These are phyloP conservation scores for Hydnum rufescens DNA, from an alignment of 768 basidiomycete genomes.

Conservation along the genomic window DNA sequence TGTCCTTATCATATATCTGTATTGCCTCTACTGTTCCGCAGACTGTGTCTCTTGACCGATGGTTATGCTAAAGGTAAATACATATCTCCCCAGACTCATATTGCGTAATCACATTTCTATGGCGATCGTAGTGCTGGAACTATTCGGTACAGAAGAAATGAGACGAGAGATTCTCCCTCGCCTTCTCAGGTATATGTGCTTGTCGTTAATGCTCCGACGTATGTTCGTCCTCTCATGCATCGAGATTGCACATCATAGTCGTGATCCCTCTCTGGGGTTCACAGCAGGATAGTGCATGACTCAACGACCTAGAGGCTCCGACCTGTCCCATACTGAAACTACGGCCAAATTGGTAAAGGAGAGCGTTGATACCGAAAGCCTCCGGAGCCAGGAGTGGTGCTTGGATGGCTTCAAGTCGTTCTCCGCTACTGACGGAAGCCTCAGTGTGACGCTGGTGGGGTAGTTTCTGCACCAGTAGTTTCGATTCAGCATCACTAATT, in stretches of 20 bases:
- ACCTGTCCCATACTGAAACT: constrained; percentile 12
- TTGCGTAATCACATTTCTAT: neutral
- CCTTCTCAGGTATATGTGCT: constrained; percentile 32
- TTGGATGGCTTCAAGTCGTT: constrained; percentile 70
- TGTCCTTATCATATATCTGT: neutral
- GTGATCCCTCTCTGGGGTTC: constrained; percentile 39
- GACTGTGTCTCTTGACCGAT: constrained; percentile 70
- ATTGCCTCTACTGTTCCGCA: constrained; percentile 12
- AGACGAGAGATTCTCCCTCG: constrained; percentile 37
- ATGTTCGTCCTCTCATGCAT: neutral
- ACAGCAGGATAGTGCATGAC: constrained; percentile 79
- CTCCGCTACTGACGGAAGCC: constrained; percentile 57
- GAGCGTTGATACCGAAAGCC: neutral
- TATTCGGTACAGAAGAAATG: constrained; percentile 38
- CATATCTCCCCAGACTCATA: neutral
- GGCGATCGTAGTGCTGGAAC: constrained; percentile 32
- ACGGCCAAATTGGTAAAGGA: constrained; percentile 4
- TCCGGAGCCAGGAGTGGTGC: neutral
- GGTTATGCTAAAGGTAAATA: constrained; percentile 39
- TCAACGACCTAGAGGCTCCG: constrained; percentile 21
- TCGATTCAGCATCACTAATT: constrained; percentile 14
- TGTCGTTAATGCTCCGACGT: neutral
- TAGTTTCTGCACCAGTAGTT: neutral
- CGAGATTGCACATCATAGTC: constrained; percentile 21
- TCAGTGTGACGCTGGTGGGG: constrained; percentile 44